phyloP scores from a whole-genome alignment of 306 rosid species.

The Senna tora region DNA sequence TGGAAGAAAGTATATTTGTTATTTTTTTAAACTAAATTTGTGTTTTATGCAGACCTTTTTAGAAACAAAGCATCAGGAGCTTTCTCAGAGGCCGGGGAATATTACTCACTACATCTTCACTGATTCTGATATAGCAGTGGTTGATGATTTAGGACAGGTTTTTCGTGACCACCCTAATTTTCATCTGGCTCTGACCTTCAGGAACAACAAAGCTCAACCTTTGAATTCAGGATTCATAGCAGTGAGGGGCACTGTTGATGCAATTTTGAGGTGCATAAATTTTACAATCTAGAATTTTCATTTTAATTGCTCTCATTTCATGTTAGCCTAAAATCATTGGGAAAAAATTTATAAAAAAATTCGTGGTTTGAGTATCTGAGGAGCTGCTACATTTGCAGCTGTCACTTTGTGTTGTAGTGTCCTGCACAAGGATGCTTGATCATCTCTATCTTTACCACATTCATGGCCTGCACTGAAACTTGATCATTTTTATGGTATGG shows the following conservation, averaged over 20 bases:
- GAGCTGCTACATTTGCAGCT: constrained; percentile 23
- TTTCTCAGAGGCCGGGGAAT: constrained; percentile 47
- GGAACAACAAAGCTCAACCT: constrained; percentile 93
- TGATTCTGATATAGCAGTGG: constrained; percentile 90
- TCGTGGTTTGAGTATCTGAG: background rate
- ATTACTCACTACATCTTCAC: constrained; percentile 79
- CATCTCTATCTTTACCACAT: constrained; percentile 23
- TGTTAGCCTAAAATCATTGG: background rate
- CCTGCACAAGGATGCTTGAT: background rate
- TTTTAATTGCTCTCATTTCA: constrained; percentile 26
- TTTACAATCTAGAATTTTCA: background rate
- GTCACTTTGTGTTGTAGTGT: constrained; percentile 18
- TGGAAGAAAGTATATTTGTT: background rate
- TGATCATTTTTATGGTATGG: constrained; percentile 3
- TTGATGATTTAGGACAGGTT: constrained; percentile 72
- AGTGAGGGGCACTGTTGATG: constrained; percentile 82
- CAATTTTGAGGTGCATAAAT: constrained; percentile 67
- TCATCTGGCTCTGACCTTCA: constrained; percentile 83
- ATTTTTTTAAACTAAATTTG: constrained; percentile 21
- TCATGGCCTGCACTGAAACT: constrained; percentile 18
- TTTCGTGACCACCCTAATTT: constrained; percentile 67
- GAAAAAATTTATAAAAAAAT: background rate
- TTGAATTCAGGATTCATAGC: constrained; percentile 95
- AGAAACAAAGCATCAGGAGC: constrained; percentile 61
- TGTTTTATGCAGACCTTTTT: constrained; percentile 66